These are phyloP conservation scores for Galerina marginata DNA, from an alignment of 768 basidiomycete species.

Conservation along the genomic window DNA sequence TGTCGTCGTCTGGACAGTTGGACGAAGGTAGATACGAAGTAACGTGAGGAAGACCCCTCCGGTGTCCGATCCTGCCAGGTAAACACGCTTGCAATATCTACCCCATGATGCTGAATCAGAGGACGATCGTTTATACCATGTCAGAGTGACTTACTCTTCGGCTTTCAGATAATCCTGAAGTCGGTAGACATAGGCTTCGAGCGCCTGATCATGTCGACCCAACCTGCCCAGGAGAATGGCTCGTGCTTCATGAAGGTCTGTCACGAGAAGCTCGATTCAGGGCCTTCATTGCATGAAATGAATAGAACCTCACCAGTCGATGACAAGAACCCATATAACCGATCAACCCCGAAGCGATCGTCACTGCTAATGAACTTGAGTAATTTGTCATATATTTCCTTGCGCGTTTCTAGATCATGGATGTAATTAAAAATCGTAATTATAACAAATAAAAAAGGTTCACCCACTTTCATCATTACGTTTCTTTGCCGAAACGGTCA, in stretches of 20 bases:
- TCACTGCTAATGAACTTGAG: slow-evolving; percentile 79
- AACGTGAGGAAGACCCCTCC: slow-evolving; percentile 80
- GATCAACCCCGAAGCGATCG: slow-evolving; percentile 72
- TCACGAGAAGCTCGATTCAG: not conserved
- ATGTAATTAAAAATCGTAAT: not conserved
- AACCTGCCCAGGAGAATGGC: slow-evolving; percentile 90
- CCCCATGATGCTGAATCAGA: too few relatives aligned
- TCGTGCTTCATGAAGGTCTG: slow-evolving; percentile 86
- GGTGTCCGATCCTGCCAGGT: slow-evolving; percentile 61
- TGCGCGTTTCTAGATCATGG: slow-evolving; percentile 45
- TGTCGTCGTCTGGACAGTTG: slow-evolving; percentile 52
- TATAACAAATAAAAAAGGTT: not conserved
- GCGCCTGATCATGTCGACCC: slow-evolving; percentile 89
- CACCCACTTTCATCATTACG: slow-evolving; percentile 61
- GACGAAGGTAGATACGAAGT: slow-evolving; percentile 86
- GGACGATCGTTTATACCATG: too few relatives aligned
- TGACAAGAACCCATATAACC: slow-evolving; percentile 81
- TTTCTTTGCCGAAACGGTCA: slow-evolving; percentile 64
- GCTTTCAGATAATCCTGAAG: slow-evolving; percentile 85
- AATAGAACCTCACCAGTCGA: slow-evolving; percentile 65
- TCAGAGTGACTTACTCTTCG: slow-evolving; percentile 64
- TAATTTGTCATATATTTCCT: slow-evolving; percentile 68
- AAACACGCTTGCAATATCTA: slow-evolving; percentile 90
- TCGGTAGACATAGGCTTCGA: slow-evolving; percentile 93
- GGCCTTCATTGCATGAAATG: not conserved